Conservation (phyloP, 208 protist species). For the Lotmaria passim region DNA sequence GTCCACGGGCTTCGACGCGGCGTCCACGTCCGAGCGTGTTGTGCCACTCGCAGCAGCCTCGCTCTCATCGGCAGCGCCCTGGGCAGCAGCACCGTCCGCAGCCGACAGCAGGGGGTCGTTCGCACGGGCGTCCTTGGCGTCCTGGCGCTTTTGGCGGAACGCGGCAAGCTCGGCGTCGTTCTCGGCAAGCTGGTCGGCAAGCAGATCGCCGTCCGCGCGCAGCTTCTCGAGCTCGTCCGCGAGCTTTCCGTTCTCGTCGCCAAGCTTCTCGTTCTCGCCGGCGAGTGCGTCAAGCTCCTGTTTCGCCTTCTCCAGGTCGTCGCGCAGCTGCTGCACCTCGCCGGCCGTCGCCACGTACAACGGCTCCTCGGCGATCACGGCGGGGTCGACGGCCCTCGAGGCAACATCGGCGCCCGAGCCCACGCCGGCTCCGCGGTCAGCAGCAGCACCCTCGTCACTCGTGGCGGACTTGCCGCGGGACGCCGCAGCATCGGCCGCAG, state of each 20-base stretch:
- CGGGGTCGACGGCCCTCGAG: constrained; percentile 7
- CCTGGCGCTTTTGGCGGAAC: constrained; percentile 14
- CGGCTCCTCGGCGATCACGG: constrained; percentile 15
- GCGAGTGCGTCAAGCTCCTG: no score
- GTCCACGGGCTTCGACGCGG: constrained; percentile 4
- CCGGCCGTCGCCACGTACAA: constrained; percentile 19
- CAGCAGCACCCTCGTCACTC: not conserved
- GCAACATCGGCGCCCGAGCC: not conserved
- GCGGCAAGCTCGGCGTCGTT: constrained; percentile 13
- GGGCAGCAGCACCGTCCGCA: constrained; percentile 9
- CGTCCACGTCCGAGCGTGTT: not conserved
- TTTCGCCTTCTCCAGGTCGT: constrained; percentile 3
- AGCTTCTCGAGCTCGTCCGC: constrained; percentile 3
- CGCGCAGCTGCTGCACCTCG: constrained; percentile 9
- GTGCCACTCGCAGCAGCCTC: constrained; percentile 4
- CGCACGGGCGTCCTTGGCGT: constrained; percentile 7
- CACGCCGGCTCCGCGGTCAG: not conserved
- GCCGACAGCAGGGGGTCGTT: constrained; percentile 8
- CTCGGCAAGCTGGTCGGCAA: constrained; percentile 20
- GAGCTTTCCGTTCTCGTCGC: constrained; percentile 1
- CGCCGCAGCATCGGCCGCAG: constrained; percentile 11
- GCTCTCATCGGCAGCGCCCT: not conserved
- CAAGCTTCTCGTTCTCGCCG: not conserved
- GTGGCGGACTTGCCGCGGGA: not conserved
- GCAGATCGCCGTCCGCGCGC: not conserved